These are phyloP conservation scores for Dactylonectria macrodidyma DNA, from an alignment of 2,329 filamentous ascomycete species.

Conservation along the genomic window DNA sequence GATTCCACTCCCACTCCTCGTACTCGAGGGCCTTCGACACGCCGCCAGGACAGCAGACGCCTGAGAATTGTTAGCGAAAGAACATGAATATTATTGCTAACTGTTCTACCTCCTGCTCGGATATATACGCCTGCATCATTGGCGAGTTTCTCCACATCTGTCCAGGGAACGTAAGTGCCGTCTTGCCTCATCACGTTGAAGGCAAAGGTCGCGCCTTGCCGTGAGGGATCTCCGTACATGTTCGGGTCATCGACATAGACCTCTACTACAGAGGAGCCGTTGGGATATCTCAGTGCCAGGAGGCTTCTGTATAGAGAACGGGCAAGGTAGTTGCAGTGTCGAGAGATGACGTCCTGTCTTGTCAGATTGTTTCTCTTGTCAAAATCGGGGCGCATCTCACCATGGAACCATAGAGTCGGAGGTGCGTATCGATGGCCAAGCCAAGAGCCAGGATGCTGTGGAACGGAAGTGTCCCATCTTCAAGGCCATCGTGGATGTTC, in stretches of 20 bases:
- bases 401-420: constrained; percentile 71
- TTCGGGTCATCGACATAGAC: constrained; percentile 67
- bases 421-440: constrained; percentile 71
- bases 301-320: constrained; percentile 65
- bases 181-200: constrained; percentile 72
- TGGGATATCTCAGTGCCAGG: constrained; percentile 63
- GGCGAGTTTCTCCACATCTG: constrained; percentile 71
- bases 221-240: constrained; percentile 64
- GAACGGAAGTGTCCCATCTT: constrained; percentile 78
- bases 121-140: constrained; percentile 71
- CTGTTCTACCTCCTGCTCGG: constrained; percentile 63
- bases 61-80: constrained; percentile 44
- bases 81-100: too few relatives aligned
- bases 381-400: constrained; percentile 15
- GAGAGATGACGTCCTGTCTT: constrained; percentile 63
- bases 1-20: constrained; percentile 67
- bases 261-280: constrained; percentile 65
- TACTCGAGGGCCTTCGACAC: constrained; percentile 64
- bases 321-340: constrained; percentile 69
- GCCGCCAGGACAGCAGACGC: constrained; percentile 64
- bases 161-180: constrained; percentile 69
- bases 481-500: constrained; percentile 71
- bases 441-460: constrained; percentile 75
- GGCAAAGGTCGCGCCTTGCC: constrained; percentile 74
- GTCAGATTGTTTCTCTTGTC: not conserved